These are phyloP conservation scores for Anthracocystis setariae DNA, from an alignment of 1,284 basidiomycete species.

Conservation along the genomic window DNA sequence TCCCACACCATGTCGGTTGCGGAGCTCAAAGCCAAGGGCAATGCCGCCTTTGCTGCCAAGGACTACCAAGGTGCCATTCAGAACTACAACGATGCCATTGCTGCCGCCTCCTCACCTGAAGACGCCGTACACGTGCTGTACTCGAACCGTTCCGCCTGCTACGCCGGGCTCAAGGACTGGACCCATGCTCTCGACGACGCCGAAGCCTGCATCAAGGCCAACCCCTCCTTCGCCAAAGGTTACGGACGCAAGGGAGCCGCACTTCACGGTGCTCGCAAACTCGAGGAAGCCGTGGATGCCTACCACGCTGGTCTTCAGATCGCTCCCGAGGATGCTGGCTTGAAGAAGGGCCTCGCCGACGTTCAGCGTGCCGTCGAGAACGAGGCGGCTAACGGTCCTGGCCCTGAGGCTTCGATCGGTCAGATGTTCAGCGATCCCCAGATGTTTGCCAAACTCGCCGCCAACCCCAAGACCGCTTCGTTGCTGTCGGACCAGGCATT, in stretches of 20 bases:
- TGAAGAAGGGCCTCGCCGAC: conserved; percentile 82
- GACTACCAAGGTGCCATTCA: conserved; percentile 62
- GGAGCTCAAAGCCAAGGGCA: conserved; percentile 66
- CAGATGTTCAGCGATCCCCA: conserved; percentile 88
- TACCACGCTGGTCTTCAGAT: conserved; percentile 83
- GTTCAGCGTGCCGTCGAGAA: conserved; percentile 54
- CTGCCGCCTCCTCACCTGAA: conserved; percentile 61
- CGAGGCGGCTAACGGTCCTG: conserved; percentile 69
- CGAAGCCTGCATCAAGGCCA: conserved; percentile 79
- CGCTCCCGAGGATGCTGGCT: conserved; percentile 79
- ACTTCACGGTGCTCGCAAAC: conserved; percentile 83
- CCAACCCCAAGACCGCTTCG: conserved; percentile 85
- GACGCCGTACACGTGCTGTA: conserved; percentile 79
- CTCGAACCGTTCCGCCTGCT: conserved; percentile 91
- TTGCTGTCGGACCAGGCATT: conserved; percentile 83
- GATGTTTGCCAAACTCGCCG: conserved; percentile 81
- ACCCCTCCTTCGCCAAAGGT: conserved; percentile 88
- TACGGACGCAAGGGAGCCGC: conserved; percentile 93
- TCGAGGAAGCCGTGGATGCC: conserved; percentile 82
- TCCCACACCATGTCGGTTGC: conserved; percentile 57
- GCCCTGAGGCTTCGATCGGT: conserved; percentile 73
- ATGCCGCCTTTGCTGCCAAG: conserved; percentile 66
- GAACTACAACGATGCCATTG: conserved; percentile 64
- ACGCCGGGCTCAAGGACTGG: conserved; percentile 84
- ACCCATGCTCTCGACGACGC: conserved; percentile 84